Evolutionary conservation across 345 rosid genomes (phyloP).

Genomic region (Populus ilicifolia): DNA sequence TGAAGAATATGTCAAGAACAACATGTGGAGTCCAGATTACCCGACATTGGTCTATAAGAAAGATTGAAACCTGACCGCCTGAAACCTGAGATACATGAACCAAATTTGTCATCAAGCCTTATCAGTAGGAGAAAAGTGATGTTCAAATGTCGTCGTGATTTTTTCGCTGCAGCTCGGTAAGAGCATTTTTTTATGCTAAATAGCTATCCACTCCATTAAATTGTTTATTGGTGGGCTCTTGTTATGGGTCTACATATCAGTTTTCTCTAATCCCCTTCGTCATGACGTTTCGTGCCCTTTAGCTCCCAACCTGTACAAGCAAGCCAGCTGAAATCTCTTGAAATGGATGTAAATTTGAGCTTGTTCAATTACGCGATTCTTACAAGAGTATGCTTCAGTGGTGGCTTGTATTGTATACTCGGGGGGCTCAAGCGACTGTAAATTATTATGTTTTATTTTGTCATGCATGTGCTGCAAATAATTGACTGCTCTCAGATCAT

Average conservation of each 20-base stretch:
- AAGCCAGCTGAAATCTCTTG: neutral
- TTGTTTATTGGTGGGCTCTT: neutral
- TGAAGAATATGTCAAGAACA: conserved; percentile 54
- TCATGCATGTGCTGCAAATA: neutral
- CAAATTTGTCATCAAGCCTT: neutral
- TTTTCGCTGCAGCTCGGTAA: neutral
- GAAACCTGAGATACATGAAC: neutral
- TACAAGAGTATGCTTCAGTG: neutral
- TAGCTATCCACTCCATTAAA: neutral
- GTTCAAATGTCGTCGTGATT: neutral
- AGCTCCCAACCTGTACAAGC: neutral
- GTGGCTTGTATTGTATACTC: neutral
- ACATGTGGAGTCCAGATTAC: conserved; percentile 93
- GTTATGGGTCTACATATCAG: neutral
- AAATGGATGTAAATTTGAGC: neutral
- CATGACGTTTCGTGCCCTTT: neutral
- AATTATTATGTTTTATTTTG: neutral
- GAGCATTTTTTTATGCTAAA: neutral
- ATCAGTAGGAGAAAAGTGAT: neutral
- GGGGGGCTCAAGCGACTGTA: neutral
- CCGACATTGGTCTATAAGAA: conserved; percentile 66
- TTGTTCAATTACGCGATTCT: neutral
- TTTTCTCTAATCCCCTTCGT: neutral
- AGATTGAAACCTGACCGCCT: conserved; percentile 26
- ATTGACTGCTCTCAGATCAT: neutral